Evolutionary conservation across 352 stramenopile species (phyloP), one percentile per base, ranked within the genome.

Genomic region (Phytophthora pluvialis): DNA sequence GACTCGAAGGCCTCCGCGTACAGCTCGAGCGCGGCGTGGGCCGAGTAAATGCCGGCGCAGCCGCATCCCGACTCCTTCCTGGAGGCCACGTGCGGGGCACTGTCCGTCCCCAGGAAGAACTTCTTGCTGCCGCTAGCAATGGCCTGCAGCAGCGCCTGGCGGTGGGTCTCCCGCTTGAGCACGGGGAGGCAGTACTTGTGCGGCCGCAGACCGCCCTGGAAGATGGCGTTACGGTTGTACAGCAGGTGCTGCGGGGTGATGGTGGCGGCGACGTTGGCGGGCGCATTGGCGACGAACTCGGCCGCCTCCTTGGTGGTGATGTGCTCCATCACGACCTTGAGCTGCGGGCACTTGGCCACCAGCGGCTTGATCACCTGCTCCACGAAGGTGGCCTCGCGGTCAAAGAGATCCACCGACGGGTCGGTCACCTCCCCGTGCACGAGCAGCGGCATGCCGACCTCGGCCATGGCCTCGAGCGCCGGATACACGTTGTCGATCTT

Each of bases 101-200:
- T 99, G 83, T 99, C 98, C 6, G 98, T 99, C 18, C 98, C 98
- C 4, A 99, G 68, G 73, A 99, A 99, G 72, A 99, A 99, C 81
- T 99, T 99, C 51, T 80, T 76, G 58, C 66, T 97, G 45, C 97
- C 97, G 43, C 85, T 97, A 1, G 84, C 93, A 8, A 98, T 86
- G 1, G 95, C 96, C 15, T 90, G 57, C 1, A 99, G 68, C 38
- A 99, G 77, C 50, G 97, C 95, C 61, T 87, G 78, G 40, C 95
- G 88, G 77, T 97, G 93, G 73, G 85, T 78, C 84, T 98, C 94
- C 40, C 88, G 89, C 86, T 99, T 99, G 38, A 99, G 85, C 64
- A 99, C 98, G 1, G 98, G 98, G n/a, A 99, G 78, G 65, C 98
- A 99, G 84, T 99, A 99, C 78, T 99, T 98, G 80, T 99, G 98